Conservation (phyloP, 805 yeast genomes). For the Blastobotrys terrestris region DNA sequence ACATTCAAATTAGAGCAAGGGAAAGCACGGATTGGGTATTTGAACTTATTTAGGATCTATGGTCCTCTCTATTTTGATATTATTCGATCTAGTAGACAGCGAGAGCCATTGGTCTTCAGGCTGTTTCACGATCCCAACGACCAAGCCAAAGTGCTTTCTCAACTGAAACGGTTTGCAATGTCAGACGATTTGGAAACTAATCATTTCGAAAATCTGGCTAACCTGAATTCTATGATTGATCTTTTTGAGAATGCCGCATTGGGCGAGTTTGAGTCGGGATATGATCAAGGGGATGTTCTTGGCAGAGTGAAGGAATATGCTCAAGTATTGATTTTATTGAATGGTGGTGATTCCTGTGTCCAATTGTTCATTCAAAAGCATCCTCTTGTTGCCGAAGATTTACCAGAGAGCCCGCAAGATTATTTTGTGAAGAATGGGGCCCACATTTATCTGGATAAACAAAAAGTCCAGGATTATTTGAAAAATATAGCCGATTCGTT, state of each 20-base stretch:
- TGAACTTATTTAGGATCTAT: conserved; percentile 33
- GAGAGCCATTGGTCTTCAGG: conserved; percentile 41
- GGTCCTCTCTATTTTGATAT: conserved; percentile 44
- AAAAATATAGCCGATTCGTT: conserved; percentile 32
- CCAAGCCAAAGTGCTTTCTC: conserved; percentile 42
- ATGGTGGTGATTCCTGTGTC: conserved; percentile 31
- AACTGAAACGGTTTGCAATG: conserved; percentile 37
- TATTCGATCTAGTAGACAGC: conserved; percentile 32
- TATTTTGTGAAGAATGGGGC: conserved; percentile 4
- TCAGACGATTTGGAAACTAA: conserved; percentile 28
- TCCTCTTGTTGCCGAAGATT: conserved; percentile 11
- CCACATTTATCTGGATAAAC: conserved; percentile 16
- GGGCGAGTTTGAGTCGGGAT: conserved; percentile 58
- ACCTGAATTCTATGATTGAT: conserved; percentile 52
- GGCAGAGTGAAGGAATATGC: conserved; percentile 32
- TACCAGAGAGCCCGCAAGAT: conserved; percentile 1
- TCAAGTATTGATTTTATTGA: conserved; percentile 28
- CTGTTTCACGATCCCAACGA: conserved; percentile 45
- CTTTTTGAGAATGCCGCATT: conserved; percentile 67
- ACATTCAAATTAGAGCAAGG: conserved; percentile 11
- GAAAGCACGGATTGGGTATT: conserved; percentile 14
- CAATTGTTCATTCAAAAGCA: conserved; percentile 27
- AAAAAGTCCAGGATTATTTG: conserved; percentile 16
- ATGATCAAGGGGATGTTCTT: conserved; percentile 41
- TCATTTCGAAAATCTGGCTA: conserved; percentile 31